Evolutionary conservation across 2,329 filamentous ascomycete species (phyloP).

Genomic region (Scedosporium dehoogii): DNA sequence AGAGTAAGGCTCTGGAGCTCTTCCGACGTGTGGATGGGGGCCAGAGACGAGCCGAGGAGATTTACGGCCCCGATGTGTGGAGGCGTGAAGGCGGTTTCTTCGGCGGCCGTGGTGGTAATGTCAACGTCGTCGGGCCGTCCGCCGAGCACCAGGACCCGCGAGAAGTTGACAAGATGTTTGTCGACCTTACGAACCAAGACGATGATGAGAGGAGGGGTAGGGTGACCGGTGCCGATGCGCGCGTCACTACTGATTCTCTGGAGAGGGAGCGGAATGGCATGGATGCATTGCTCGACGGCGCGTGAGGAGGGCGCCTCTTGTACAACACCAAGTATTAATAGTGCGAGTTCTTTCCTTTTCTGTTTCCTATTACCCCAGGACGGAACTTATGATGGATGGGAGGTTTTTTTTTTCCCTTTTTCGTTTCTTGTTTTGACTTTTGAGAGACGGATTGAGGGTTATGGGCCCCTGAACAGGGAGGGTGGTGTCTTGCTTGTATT

Average conservation of each 20-base stretch:
- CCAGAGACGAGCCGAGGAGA: slow-evolving; percentile 37
- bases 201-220: slow-evolving; percentile 35
- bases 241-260: slow-evolving; percentile 30
- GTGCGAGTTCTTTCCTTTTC: not conserved
- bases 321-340: not conserved
- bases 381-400: not conserved
- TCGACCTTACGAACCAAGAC: slow-evolving; percentile 43
- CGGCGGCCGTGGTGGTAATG: not conserved
- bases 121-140: slow-evolving; percentile 3
- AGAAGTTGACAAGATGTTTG: slow-evolving; percentile 45
- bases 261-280: slow-evolving; percentile 37
- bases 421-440: not conserved
- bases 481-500: not conserved
- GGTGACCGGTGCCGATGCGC: slow-evolving; percentile 17
- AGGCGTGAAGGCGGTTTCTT: slow-evolving; percentile 13
- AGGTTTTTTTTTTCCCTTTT: no score
- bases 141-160: slow-evolving; percentile 24
- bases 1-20: slow-evolving; percentile 42
- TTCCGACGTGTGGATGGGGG: slow-evolving; percentile 39
- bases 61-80: slow-evolving; percentile 43
- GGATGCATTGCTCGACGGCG: slow-evolving; percentile 33
- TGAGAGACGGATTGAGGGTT: no score
- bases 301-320: slow-evolving; percentile 16
- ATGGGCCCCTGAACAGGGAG: not conserved
- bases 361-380: not conserved